Evolutionary conservation across 371 early-diverging fungal genomes (phyloP).

Genomic region (Massospora cicadina): DNA sequence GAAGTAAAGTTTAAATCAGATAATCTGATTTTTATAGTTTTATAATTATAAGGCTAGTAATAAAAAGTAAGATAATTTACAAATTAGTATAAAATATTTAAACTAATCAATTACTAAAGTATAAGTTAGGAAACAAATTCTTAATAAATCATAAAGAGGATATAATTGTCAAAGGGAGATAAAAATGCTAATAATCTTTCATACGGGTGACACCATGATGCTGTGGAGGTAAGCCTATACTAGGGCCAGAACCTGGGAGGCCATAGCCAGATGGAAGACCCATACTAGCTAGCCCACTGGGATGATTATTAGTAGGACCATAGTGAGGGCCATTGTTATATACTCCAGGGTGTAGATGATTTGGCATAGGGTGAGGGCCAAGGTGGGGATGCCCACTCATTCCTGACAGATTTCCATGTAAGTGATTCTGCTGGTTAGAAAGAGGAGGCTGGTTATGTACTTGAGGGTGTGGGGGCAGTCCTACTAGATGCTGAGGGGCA

Average conservation of each 20-base stretch:
- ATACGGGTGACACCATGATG: not conserved
- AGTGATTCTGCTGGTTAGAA: not conserved
- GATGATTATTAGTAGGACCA: not conserved
- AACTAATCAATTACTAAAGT: not conserved
- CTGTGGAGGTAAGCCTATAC: not conserved
- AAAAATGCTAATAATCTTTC: not conserved
- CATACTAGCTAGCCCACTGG: not conserved
- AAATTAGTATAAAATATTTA: not conserved
- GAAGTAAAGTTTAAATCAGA: not conserved
- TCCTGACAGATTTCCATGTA: not conserved
- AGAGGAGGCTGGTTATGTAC: not conserved
- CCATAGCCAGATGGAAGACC: not conserved
- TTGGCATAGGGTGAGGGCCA: not conserved
- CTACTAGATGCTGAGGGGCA: not conserved
- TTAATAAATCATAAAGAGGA: not conserved
- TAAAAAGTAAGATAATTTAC: not conserved
- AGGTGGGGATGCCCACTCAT: not conserved
- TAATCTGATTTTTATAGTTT: not conserved
- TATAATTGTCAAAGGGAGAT: not conserved
- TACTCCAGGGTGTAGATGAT: not conserved
- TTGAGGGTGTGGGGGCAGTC: not conserved
- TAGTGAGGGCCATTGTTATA: not conserved
- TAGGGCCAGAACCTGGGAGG: not conserved
- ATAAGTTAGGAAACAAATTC: not conserved
- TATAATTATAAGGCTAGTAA: not conserved